Base-by-base conservation (phyloP, 371 early-diverging fungal species). In the Lichtheimia ramosa region DNA sequence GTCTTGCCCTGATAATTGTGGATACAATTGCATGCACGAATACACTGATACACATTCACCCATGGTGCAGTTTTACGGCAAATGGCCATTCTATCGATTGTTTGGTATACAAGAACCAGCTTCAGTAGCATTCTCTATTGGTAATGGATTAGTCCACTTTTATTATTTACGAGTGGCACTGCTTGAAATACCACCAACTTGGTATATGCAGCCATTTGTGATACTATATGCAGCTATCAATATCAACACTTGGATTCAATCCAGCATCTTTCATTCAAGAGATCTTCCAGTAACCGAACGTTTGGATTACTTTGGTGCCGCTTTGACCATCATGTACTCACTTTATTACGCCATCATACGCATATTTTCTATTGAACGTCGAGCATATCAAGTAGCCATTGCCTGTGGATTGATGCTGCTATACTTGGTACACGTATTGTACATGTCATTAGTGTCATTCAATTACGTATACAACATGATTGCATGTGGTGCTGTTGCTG, bases 291-390 rank as follows among this genome's bases (percentile, higher is more conserved):
- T 80, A 43, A 98, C 99, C 0, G 97, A 97, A 68, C 86, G 85
- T 21, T 73, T 96, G 59, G 99, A 98, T 70, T 98, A 98, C 73
- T 96, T 93, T 69, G 89, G 94, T n/a, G 97, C 96, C 0, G 92
- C 89, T 3, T 63, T 86, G 5, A 76, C 85, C n/a, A 88, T 95
- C 28, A 67, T 92, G 16, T 90, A 84, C 55, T 79, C 83, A 0
- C 65, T 90, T 6, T 87, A 73, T 59, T 73, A 81, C 25, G 83
- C 84, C 46, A 63, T 81, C 2, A 60, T 88, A 15, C 82, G 89
- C 1, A 68, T 86, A 52, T 81, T 87, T 50, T 68, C 77, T 12
- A 59, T 88, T 41, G 51, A 65, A 4, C 63, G n/a, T 70, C 72
- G 14, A 43, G 69, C 1, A 34, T 51, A 59, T 5, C 59, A 82